Conservation (phyloP, 2,329 filamentous ascomycete genomes). For the Botrytis tulipae region DNA sequence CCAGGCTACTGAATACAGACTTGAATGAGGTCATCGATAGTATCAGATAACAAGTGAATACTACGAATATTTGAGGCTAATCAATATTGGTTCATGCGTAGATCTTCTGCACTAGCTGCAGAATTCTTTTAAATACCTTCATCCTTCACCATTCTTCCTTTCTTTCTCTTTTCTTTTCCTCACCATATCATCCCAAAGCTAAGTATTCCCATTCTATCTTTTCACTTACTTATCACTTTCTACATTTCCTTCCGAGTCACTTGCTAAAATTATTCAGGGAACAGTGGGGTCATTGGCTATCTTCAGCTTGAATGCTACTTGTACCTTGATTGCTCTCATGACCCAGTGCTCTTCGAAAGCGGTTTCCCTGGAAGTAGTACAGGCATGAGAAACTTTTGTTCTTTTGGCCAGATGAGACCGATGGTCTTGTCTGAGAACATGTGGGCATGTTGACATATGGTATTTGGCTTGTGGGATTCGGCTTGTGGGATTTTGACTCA, state of each 20-base stretch:
- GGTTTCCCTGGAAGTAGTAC: neutral
- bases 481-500: neutral
- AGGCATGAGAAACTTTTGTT: neutral
- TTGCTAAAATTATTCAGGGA: neutral
- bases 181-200: neutral
- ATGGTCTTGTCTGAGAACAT: slow-evolving; percentile 2
- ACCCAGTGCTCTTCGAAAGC: neutral
- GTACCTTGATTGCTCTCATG: neutral
- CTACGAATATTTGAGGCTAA: neutral
- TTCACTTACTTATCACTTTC: neutral
- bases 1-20: neutral
- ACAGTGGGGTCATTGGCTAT: neutral
- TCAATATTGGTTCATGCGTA: neutral
- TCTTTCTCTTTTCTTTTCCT: neutral
- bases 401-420: neutral
- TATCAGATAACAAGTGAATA: neutral
- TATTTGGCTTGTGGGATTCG: neutral
- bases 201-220: neutral
- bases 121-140: neutral
- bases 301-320: neutral
- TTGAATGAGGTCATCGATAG: neutral
- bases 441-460: neutral
- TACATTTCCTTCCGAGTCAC: too few relatives aligned
- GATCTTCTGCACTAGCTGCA: neutral
- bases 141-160: neutral